A percentile compares a stretch with the other conserved stretches of the same genome.
Evolutionary conservation across 257 asterid genomes (phyloP).

Genomic region (Buddleja alternifolia): DNA sequence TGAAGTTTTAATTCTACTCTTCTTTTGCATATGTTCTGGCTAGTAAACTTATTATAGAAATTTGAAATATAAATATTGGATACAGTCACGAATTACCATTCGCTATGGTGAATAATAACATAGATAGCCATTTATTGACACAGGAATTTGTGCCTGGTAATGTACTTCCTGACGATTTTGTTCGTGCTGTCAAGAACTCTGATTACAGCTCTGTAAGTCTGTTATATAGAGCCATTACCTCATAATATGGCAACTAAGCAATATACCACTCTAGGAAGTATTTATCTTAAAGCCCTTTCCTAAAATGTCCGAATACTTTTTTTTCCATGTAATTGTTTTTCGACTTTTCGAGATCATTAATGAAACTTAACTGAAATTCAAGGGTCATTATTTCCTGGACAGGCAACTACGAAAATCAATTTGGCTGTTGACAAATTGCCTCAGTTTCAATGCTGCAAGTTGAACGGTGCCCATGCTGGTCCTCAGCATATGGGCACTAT

Average conservation of each 20-base stretch:
- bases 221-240: neutral
- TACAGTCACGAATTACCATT: slow-evolving; percentile 4
- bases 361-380: slow-evolving; percentile 23
- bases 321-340: slow-evolving; percentile 8
- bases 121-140: slow-evolving; percentile 28
- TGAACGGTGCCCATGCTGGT: slow-evolving; percentile 64
- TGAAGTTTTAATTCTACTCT: slow-evolving; percentile 36
- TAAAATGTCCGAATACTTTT: neutral
- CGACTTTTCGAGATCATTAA: neutral
- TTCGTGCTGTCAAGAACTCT: slow-evolving; percentile 56
- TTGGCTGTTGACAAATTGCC: slow-evolving; percentile 85
- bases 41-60: neutral
- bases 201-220: slow-evolving; percentile 95
- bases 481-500: slow-evolving; percentile 96
- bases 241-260: neutral
- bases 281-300: neutral
- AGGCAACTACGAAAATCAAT: slow-evolving; percentile 96
- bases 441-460: slow-evolving; percentile 73
- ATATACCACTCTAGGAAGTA: neutral
- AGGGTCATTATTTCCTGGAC: slow-evolving; percentile 36
- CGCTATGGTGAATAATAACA: slow-evolving; percentile 16
- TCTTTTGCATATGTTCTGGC: slow-evolving; percentile 19
- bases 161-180: slow-evolving; percentile 79
- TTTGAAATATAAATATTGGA: neutral
- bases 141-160: slow-evolving; percentile 86